Conservation (phyloP, 768 basidiomycete species). For the Amanita phalloides region DNA sequence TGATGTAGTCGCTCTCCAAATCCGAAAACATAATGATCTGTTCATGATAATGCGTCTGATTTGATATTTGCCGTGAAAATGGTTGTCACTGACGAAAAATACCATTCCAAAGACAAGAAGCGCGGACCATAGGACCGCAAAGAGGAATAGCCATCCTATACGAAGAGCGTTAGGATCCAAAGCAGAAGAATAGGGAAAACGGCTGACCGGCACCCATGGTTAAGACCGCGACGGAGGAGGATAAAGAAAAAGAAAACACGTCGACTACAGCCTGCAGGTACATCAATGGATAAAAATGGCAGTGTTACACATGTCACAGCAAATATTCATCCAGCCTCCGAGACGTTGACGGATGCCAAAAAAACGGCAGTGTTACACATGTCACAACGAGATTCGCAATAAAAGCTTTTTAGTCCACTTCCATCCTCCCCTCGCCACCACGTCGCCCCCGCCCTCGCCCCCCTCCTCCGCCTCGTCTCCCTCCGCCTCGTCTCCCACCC, state of each 20-base stretch:
- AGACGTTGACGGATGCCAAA: too few species aligned
- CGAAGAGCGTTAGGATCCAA: background rate
- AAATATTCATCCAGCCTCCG: too few species aligned
- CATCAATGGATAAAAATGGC: constrained; percentile 10
- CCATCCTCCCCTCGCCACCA: constrained; percentile 35
- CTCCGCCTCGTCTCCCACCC: constrained; percentile 25
- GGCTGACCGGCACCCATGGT: constrained; percentile 7
- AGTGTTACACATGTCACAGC: background rate
- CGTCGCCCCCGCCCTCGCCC: constrained; percentile 25
- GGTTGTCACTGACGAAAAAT: constrained; percentile 73
- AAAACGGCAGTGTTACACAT: background rate
- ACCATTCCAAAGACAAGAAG: constrained; percentile 95
- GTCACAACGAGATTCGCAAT: background rate
- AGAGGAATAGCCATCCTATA: constrained; percentile 91
- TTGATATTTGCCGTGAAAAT: background rate
- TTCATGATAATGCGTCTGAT: background rate
- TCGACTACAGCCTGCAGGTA: constrained; percentile 13
- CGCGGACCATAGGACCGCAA: constrained; percentile 88
- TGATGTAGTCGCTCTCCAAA: constrained; percentile 98
- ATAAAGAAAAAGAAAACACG: constrained; percentile 8
- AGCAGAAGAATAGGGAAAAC: background rate
- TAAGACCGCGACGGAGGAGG: background rate
- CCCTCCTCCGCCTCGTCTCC: constrained; percentile 25
- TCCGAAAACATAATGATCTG: constrained; percentile 99
- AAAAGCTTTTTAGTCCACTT: constrained; percentile 30